Evolutionary conservation across 2,329 filamentous ascomycete species (phyloP), one percentile per base, ranked within the genome.

Genomic region (Pseudogymnoascus sp.): DNA sequence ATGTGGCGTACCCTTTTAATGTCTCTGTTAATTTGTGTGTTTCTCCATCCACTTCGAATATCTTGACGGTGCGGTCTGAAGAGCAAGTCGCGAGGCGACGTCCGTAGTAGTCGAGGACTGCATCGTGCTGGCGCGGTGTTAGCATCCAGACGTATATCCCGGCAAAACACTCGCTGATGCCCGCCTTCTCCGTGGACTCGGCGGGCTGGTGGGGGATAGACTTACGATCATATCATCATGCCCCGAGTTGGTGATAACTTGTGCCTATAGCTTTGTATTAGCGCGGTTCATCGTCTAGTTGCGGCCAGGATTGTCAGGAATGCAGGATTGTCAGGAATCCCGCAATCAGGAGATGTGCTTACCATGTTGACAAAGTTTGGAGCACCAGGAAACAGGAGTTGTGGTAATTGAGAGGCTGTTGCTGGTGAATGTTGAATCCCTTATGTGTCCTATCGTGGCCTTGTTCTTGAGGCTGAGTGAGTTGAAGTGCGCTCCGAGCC

Each of bases 201-300:
- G 17, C 26, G 57, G 17, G 57, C 3, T n/a, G 57, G 13, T 60
- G 17, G 17, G 42, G 61, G 65, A 65, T 62, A 35, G 70, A 86
- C 90, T 74, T 92, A 97, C 93, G 84, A 99, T 97, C 93, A 97
- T 97, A 77, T 97, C 93, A 88, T 97, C 93, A 81, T 99, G 95
- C 74, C 89, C 89, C 67, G 88, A 89, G 77, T 91, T 92, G 68
- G 88, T 85, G 78, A 93, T 92, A 72, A 91, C 86, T 80, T 93
- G 89, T 65, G 88, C 83, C 87, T 88, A 13, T 33, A 60, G 28
- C n/a, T 33, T n/a, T 10, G 21, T 60, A 36, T 60, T 60, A 60
- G 53, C 53, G n/a, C n/a, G 4, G 53, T 33, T 3, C 42, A 47
- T 47, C 42, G 8, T 21, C 38, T 4, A 26, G 21, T 26, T 23